Evolutionary conservation across 805 yeast species (phyloP), one percentile per base, ranked within the genome.

Genomic region (Sugiyamaella americana): DNA sequence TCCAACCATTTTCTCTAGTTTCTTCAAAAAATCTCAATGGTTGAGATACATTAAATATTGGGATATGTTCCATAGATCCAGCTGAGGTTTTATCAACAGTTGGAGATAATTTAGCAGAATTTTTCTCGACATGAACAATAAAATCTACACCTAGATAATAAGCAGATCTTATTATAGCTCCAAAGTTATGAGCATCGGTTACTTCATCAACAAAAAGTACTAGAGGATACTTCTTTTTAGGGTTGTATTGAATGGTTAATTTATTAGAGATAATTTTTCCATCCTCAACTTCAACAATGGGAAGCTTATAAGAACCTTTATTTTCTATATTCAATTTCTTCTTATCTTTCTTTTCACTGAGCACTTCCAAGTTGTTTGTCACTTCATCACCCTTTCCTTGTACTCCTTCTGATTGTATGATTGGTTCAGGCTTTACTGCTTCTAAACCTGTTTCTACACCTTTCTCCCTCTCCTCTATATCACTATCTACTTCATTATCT

Each of bases 161-260:
- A 0, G 94, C 91, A 2, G 88, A 76, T 59, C 96, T 69, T 23
- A 85, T 65, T 37, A 87, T 78, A 20, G 91, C 93, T 5, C 96
- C 96, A 55, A 86, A 70, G 60, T 87, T 87, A 61, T 86, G 94
- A 0, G 96, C 91, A 62, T 87, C 96, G 11, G 85, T 78, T 38
- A 88, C 72, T 49, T 84, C 87, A 62, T 87, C 96, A 21, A 87
- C 65, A 56, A 74, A 87, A 2, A 87, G 54, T 0, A 87, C 96
- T 16, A 88, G 56, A 2, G 96, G 94, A 55, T 6, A 38, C 17
- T 38, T 38, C n/a, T 20, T 35, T 18, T 11, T 17, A 11, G 17
- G 18, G 20, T 10, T 13, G 5, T 6, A 6, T 13, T 35, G 20
- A 8, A 35, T 6, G 8, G 8, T 26, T 26, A 26, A 13, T 26